These are phyloP conservation scores for Bremia lactucae DNA, from an alignment of 352 stramenopile species.

Conservation along the genomic window DNA sequence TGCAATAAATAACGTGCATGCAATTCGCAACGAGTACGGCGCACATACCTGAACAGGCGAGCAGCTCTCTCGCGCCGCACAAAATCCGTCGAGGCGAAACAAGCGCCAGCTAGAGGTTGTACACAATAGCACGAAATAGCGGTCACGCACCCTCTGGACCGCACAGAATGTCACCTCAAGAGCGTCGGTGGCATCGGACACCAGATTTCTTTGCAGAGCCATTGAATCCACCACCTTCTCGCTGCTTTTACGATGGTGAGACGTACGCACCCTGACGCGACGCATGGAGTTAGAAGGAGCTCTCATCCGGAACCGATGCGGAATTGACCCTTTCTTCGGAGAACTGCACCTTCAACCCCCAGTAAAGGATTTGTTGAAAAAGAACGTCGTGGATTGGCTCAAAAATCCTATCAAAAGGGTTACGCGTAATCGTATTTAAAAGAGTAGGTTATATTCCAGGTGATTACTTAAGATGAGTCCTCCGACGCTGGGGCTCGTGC, in stretches of 20 bases:
- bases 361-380: background rate
- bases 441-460: too few species aligned
- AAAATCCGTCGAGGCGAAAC: conserved; percentile 51
- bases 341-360: conserved; percentile 13
- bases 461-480: too few species aligned
- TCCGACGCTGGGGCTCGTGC: conserved; percentile 55
- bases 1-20: too few species aligned
- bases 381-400: background rate
- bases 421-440: too few species aligned
- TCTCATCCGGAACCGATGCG: conserved; percentile 14
- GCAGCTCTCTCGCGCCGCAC: conserved; percentile 23
- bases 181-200: conserved; percentile 6
- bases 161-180: conserved; percentile 55
- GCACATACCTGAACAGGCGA: conserved; percentile 35
- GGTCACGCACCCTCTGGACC: conserved; percentile 39
- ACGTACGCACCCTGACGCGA: conserved; percentile 18
- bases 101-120: conserved; percentile 44
- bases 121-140: conserved; percentile 46
- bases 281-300: conserved; percentile 12
- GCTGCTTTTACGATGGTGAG: conserved; percentile 2
- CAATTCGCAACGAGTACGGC: too few species aligned
- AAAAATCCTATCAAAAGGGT: too few species aligned
- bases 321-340: conserved; percentile 11
- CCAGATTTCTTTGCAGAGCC: background rate
- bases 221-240: background rate